Percentiles rank a stretch among this genome's conserved stretches.
These are phyloP conservation scores for Colletotrichum sp. DNA, from an alignment of 2,329 filamentous ascomycete species.

Conservation along the genomic window DNA sequence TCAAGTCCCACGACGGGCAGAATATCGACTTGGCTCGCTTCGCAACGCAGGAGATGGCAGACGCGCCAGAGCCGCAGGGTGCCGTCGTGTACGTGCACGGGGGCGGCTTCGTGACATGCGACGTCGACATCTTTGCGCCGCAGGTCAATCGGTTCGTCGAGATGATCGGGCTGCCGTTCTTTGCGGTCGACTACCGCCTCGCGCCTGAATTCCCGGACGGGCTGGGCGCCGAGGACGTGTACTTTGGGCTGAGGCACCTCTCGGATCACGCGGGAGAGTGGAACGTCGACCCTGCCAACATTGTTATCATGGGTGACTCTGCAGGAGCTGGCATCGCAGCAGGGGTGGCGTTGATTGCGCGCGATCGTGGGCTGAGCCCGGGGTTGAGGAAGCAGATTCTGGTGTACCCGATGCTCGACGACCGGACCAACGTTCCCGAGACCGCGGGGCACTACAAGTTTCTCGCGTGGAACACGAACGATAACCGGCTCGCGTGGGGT, in stretches of 20 bases:
- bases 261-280: conserved; percentile 23
- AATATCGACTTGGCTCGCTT: conserved; percentile 1
- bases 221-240: conserved; percentile 38
- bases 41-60: background rate
- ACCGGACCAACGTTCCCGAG: conserved; percentile 24
- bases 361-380: conserved; percentile 28
- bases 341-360: conserved; percentile 42
- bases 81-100: conserved; percentile 45
- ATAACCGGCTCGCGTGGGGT: conserved; percentile 28
- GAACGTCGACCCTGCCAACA: conserved; percentile 24
- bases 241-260: conserved; percentile 32
- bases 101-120: conserved; percentile 43
- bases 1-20: conserved; percentile 2
- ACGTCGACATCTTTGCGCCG: conserved; percentile 29
- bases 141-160: conserved; percentile 31
- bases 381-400: conserved; percentile 34
- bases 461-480: conserved; percentile 22
- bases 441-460: background rate
- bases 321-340: conserved; percentile 26
- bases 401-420: conserved; percentile 38
- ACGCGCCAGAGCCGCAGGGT: conserved; percentile 14
- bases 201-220: conserved; percentile 47
- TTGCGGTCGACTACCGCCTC: conserved; percentile 46
- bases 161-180: conserved; percentile 35
- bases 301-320: conserved; percentile 26